Evolutionary conservation across 2,329 filamentous ascomycete genomes (phyloP).

Genomic region (Macrophomina tecta): DNA sequence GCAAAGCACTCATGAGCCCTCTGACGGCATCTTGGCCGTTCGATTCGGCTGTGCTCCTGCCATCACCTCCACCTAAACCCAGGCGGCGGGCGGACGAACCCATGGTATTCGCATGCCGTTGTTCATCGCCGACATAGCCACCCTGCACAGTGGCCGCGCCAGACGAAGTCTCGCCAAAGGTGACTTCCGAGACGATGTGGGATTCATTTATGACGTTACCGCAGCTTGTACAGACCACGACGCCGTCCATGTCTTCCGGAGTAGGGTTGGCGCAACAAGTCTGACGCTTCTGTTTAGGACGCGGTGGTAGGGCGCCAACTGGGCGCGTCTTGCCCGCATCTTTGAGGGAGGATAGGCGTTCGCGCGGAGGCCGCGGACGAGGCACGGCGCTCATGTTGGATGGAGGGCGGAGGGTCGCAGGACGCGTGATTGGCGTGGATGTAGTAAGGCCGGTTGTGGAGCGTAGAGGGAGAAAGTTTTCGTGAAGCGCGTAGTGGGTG

Average conservation of each 20-base stretch:
- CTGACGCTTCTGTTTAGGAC: slow-evolving; percentile 31
- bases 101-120: slow-evolving; percentile 74
- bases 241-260: slow-evolving; percentile 39
- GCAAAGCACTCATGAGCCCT: slow-evolving; percentile 46
- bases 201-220: slow-evolving; percentile 83
- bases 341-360: slow-evolving; percentile 38
- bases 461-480: slow-evolving; percentile 11
- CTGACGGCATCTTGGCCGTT: slow-evolving; percentile 55
- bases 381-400: slow-evolving; percentile 26
- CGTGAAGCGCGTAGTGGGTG: background rate
- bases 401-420: slow-evolving; percentile 3
- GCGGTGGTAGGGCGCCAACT: slow-evolving; percentile 21
- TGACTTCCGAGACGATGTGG: slow-evolving; percentile 90
- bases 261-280: slow-evolving; percentile 40
- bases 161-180: slow-evolving; percentile 84
- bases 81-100: slow-evolving; percentile 47
- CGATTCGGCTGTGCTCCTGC: slow-evolving; percentile 68
- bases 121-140: slow-evolving; percentile 83
- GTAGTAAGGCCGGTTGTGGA: background rate
- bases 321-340: slow-evolving; percentile 31
- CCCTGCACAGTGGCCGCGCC: slow-evolving; percentile 92
- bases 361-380: slow-evolving; percentile 29
- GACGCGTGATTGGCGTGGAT: background rate
- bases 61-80: slow-evolving; percentile 55
- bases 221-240: slow-evolving; percentile 76